Conservation (phyloP, 1,284 basidiomycete species). For the Apiotrichum montevideense region DNA sequence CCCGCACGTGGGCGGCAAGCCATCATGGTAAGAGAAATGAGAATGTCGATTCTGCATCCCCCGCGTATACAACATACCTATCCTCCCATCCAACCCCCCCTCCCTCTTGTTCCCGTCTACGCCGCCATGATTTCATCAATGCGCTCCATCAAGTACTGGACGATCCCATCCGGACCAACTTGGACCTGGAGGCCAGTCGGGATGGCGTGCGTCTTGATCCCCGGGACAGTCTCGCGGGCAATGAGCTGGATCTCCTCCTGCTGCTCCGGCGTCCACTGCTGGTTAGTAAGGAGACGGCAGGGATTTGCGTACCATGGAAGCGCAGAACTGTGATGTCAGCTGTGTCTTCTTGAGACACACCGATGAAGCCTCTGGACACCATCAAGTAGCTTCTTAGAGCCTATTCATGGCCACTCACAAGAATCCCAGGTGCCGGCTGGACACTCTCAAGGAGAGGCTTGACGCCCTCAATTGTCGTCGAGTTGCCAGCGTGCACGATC, state of each 20-base stretch:
- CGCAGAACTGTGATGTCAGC: constrained; percentile 27
- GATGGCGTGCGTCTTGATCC: constrained; percentile 42
- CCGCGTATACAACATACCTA: too few species aligned
- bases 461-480: constrained; percentile 40
- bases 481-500: constrained; percentile 44
- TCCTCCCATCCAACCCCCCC: too few species aligned
- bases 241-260: constrained; percentile 42
- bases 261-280: constrained; percentile 42
- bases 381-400: background rate
- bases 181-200: constrained; percentile 44
- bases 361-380: background rate
- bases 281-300: too few species aligned
- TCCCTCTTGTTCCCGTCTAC: background rate
- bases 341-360: background rate
- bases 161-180: constrained; percentile 38
- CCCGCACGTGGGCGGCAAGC: too few species aligned
- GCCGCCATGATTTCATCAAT: constrained; percentile 40
- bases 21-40: too few species aligned
- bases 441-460: constrained; percentile 32
- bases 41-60: too few species aligned
- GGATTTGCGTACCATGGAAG: constrained; percentile 26
- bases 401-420: constrained; percentile 28
- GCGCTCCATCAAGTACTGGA: constrained; percentile 38
- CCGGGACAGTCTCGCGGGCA: constrained; percentile 40
- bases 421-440: constrained; percentile 37